Percentiles rank a stretch among this genome's conserved stretches.
Conservation (phyloP, 345 rosid genomes). For the Salix udensis region DNA sequence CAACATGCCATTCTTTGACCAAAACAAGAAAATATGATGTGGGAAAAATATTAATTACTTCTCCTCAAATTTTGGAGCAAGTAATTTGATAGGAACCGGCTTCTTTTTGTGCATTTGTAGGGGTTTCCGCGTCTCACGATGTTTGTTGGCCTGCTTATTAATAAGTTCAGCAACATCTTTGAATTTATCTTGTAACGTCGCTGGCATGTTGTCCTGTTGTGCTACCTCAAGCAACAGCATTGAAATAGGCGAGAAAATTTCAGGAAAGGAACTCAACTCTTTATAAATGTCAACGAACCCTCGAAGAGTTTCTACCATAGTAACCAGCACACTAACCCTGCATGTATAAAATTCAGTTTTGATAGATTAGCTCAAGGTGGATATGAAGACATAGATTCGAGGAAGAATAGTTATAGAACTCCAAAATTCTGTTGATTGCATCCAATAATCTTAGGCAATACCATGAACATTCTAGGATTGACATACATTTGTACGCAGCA, state of each 20-base stretch:
- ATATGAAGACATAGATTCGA: background rate
- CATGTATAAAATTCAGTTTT: background rate
- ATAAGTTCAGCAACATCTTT: slow-evolving; percentile 50
- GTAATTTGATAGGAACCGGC: slow-evolving; percentile 63
- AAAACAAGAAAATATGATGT: background rate
- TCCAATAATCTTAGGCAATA: background rate
- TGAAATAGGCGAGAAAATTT: slow-evolving; percentile 64
- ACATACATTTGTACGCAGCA: background rate
- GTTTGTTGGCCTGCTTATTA: slow-evolving; percentile 47
- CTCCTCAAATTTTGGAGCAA: slow-evolving; percentile 81
- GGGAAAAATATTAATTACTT: slow-evolving; percentile 35
- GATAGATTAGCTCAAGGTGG: background rate
- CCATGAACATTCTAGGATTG: background rate
- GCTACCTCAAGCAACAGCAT: slow-evolving; percentile 48
- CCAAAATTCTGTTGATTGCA: background rate
- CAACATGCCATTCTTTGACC: background rate
- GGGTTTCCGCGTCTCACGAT: slow-evolving; percentile 52
- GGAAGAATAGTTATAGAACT: background rate
- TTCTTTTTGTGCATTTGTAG: slow-evolving; percentile 75
- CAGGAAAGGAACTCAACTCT: slow-evolving; percentile 69
- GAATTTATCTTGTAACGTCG: slow-evolving; percentile 45
- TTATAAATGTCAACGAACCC: slow-evolving; percentile 55
- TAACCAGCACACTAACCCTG: slow-evolving; percentile 68
- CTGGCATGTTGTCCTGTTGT: slow-evolving; percentile 50
- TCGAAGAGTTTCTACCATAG: slow-evolving; percentile 54